Base-by-base conservation (phyloP, 2,329 filamentous ascomycete genomes). In the Aureobasidium sp. region DNA sequence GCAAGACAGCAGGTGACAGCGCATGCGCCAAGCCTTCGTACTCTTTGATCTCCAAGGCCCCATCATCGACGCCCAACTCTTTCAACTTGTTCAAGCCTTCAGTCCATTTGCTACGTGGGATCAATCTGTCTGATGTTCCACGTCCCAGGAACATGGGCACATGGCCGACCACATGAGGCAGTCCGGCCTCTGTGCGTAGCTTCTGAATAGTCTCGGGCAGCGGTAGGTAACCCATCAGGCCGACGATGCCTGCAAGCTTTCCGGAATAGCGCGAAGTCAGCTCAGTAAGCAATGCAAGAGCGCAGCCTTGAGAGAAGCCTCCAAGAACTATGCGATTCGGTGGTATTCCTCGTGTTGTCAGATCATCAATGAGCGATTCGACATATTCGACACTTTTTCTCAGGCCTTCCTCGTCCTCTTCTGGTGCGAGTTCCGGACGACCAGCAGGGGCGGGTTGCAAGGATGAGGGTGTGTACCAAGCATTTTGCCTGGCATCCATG, bases 21-120 rank as follows among this genome's bases (percentile, higher is more conserved):
- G 71, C 70, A 72, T 82, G 80, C 0, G 75, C 78, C 69, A 81
- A 71, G 0, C 76, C 77, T 55, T 81, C 76, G 69, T 82, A 82
- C 65, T 79, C 78, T 62, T 78, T 72, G 27, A 76, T 67, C 29
- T 75, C 74, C 44, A 79, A 65, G 50, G 67, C 68, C 27, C 72
- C 73, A 68, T 77, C 62, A 62, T 71, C 70, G 48, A 78, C 71
- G 0, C 76, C 75, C 59, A 78, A 65, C 27, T 72, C 73, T 61
- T 71, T 69, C 63, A 78, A 68, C 48, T 71, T 73, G 65, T 78
- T 74, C 62, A 76, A 65, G 59, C 74, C 80, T 34, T 79, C 66
- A 29, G 75, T 73, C 68, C 76, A 75, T 55, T 76, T 72, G 29
- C 74, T 65, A 61, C 72, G 76, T 0, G 79, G 79, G 27, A 83